Evolutionary conservation across 371 early-diverging fungal species (phyloP), one percentile per base, ranked within the genome.

Genomic region (Mortierella sp.): DNA sequence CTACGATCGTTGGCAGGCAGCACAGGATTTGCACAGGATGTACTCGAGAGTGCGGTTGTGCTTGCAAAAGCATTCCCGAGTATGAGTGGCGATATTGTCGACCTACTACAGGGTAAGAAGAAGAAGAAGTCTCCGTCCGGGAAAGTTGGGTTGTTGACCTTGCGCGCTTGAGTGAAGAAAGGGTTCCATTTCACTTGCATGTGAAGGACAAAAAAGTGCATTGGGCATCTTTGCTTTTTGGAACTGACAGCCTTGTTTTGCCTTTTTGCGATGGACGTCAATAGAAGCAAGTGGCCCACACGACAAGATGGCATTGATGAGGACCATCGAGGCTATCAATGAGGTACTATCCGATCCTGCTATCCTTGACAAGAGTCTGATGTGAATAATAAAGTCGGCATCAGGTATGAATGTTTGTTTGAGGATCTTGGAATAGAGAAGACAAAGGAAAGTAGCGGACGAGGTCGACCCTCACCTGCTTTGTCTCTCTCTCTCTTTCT

Each of bases 31-130:
- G 28, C 66, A 14, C 28, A 44, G 0, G 77, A 60, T 19, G 66
- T 76, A 6, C 61, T 64, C 21, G 70, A 76, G 19, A 60, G 58
- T 51, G 69, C 70, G 3, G 57, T 37, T 44, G 53, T 76, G 27
- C 39, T 76, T 2, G 60, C 57, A 6, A 64, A 52, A 19, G 77
- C 70, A 0, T 76, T 76, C 27, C 77, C 77, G 14, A 48, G 54
- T 17, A 45, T 76, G 31, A 43, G 45, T 8, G 21, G 22, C 6
- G 61, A 63, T 2, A 61, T 76, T 34, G 34, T 76, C 16, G n/a
- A 46, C 3, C 48, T 61, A 0, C 8, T 69, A 24, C 58, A 48
- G 60, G 77, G 77, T 65, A 54, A 54, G 5, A 16, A 21, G 28
- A 53, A 34, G 4, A 34, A 34, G 34, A 10, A 34, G 34, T 34